Base-by-base conservation (phyloP, 352 stramenopile genomes). In the Globisporangium cystogenes region DNA sequence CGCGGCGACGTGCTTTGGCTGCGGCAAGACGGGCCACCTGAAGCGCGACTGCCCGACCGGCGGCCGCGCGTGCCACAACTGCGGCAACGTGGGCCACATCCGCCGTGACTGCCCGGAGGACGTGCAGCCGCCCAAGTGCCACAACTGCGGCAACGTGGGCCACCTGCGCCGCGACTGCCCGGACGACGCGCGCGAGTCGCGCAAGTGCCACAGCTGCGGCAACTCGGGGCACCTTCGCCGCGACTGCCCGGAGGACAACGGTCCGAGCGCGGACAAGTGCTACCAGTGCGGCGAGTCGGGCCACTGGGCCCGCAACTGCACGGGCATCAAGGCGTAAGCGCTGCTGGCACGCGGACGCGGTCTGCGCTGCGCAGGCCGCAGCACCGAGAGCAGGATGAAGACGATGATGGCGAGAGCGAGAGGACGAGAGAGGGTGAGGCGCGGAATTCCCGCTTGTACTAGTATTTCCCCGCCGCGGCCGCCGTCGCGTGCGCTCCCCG, bases 301-400 rank as follows among this genome's bases (percentile, higher is more conserved):
- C 48, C 80, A 91, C 72, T 93, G 75, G 76, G 82, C 82, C 7
- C 82, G 82, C 35, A 86, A 90, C 68, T 93, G 82, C 76, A 72
- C 76, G 36, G 62, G 62, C 41, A 54, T 70, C 49, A 74, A 68
- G 57, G 78, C 60, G 8, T 90, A 87, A 27, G 42, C 24, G 42
- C 42, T 42, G 45, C n/a, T 49, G 46, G 27, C 11, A 16, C 29
- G 33, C 35, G 44, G 48, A 41, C 40, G 47, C 62, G 50, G 37
- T 46, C 46, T 55, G 41, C 41, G 46, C 5, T 5, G 8, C 29
- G 29, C 29, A 35, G 7, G 10, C 29, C 62, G 51, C 57, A 60
- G 47, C 51, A 66, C 65, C 76, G 68, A 76, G 57, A 67, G 56
- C 48, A 61, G 59, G 55, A 68, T 56, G 55, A 58, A 72, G 62